Percentiles rank a stretch among this genome's conserved stretches.
Evolutionary conservation across 2,329 filamentous ascomycete species (phyloP).

Genomic region (Fusarium nodosum): DNA sequence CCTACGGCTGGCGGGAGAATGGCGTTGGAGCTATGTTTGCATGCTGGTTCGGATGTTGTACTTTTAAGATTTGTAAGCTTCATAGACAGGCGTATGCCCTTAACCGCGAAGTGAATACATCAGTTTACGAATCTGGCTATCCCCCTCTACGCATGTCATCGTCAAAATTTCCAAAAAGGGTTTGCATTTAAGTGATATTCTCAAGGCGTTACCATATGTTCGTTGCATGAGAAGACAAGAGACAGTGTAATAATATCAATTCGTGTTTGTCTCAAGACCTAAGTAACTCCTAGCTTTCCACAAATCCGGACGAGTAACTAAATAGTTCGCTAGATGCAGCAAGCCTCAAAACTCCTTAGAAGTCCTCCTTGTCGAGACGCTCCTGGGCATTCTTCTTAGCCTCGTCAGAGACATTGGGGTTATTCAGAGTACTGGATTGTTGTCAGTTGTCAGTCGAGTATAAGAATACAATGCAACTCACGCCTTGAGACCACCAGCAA

Average conservation of each 20-base stretch:
- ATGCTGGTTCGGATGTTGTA: slow-evolving; percentile 19
- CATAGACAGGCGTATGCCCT: slow-evolving; percentile 13
- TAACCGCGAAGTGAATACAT: slow-evolving; percentile 4
- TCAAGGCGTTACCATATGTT: not conserved
- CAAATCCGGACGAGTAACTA: not conserved
- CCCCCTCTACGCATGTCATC: not conserved
- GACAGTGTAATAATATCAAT: not conserved
- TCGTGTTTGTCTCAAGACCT: not conserved
- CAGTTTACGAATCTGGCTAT: not conserved
- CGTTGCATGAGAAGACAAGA: not conserved
- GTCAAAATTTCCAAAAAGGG: not conserved
- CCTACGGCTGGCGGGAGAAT: slow-evolving; percentile 34
- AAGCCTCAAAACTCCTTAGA: slow-evolving; percentile 8
- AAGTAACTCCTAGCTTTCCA: not conserved
- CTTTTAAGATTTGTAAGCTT: slow-evolving; percentile 17
- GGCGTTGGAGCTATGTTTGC: slow-evolving; percentile 45
- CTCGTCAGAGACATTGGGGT: slow-evolving; percentile 69
- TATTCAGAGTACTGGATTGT: slow-evolving; percentile 61
- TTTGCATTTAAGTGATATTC: not conserved
- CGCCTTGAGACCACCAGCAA: slow-evolving; percentile 66
- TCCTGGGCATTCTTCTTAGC: slow-evolving; percentile 69
- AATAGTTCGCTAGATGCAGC: not conserved
- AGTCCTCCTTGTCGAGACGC: slow-evolving; percentile 56
- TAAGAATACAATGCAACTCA: slow-evolving; percentile 49
- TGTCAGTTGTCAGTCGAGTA: not conserved